Conservation (phyloP, 31 red algal species). For the Asparagopsis taxiformis region DNA sequence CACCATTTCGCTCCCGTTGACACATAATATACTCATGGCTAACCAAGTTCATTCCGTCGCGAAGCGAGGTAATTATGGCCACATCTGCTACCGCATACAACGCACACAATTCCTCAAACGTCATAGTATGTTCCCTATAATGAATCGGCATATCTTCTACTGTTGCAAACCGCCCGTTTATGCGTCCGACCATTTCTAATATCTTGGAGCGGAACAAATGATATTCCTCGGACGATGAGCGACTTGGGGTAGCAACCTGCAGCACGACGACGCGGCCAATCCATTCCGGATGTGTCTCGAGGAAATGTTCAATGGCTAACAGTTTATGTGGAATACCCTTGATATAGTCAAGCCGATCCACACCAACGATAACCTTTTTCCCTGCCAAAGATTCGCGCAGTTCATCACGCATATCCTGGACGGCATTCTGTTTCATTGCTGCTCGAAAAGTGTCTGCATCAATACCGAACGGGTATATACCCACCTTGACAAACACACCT, state of each 20-base stretch:
- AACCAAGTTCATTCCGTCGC: conserved; percentile 96
- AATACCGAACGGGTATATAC: conserved; percentile 94
- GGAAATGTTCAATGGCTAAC: conserved; percentile 88
- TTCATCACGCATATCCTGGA: conserved; percentile 57
- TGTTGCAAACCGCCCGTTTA: conserved; percentile 90
- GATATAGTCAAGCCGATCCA: conserved; percentile 97
- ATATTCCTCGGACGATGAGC: conserved; percentile 77
- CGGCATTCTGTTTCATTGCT: conserved; percentile 64
- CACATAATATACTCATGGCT: conserved; percentile 93
- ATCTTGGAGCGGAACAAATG: conserved; percentile 78
- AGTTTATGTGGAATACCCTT: conserved; percentile 99
- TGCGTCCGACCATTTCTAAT: conserved; percentile 81
- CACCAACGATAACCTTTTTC: conserved; percentile 85
- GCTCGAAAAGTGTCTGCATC: conserved; percentile 84
- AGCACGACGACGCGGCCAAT: conserved; percentile 87
- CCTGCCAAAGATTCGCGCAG: conserved; percentile 64
- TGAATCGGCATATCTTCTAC: conserved; percentile 92
- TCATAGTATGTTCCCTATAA: conserved; percentile 73
- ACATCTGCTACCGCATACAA: conserved; percentile 89
- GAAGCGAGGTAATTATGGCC: conserved; percentile 84
- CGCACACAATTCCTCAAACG: conserved; percentile 87
- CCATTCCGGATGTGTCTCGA: conserved; percentile 91
- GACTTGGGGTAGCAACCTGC: conserved; percentile 90
- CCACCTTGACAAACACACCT: conserved; percentile 74
- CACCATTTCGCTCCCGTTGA: conserved; percentile 82